Evolutionary conservation across 2,329 filamentous ascomycete species (phyloP).

Genomic region (Neofusicoccum kwambonambiense): DNA sequence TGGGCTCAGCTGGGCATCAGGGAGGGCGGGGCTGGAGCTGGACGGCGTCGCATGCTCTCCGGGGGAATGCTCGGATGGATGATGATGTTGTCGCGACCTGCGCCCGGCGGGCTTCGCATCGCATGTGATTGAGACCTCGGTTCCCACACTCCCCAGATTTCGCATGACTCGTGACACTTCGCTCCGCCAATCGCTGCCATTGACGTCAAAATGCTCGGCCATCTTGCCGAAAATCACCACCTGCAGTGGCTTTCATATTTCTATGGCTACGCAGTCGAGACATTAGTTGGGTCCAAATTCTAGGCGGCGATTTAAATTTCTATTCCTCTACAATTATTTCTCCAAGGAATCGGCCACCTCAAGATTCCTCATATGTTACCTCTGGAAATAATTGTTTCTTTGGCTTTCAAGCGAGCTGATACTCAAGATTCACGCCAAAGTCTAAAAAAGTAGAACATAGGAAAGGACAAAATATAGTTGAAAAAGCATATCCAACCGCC

Average conservation of each 20-base stretch:
- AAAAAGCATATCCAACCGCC: too few relatives aligned
- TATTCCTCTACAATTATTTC: too few relatives aligned
- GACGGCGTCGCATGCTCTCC: slow-evolving; percentile 16
- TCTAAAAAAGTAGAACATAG: too few relatives aligned
- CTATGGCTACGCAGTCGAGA: too few relatives aligned
- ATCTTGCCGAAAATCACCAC: slow-evolving; percentile 1
- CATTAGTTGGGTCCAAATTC: too few relatives aligned
- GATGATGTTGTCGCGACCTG: slow-evolving; percentile 14
- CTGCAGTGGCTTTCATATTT: background rate
- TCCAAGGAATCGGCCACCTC: too few relatives aligned
- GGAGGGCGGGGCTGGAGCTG: background rate
- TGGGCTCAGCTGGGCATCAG: slow-evolving; percentile 14
- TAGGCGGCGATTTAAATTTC: too few relatives aligned
- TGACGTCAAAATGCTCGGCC: slow-evolving; percentile 7
- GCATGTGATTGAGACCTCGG: slow-evolving; percentile 18
- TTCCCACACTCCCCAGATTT: slow-evolving; percentile 12
- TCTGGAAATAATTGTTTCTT: too few relatives aligned
- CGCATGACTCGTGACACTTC: slow-evolving; percentile 14
- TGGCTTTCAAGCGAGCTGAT: too few relatives aligned
- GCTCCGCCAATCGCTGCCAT: background rate
- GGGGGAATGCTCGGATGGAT: background rate
- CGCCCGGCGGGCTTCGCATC: slow-evolving; percentile 8
- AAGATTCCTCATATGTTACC: too few relatives aligned
- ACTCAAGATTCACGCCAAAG: too few relatives aligned
- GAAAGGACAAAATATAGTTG: too few relatives aligned